Evolutionary conservation across 176 grass and related monocot species (phyloP).

Genomic region (Oryza meridionalis): DNA sequence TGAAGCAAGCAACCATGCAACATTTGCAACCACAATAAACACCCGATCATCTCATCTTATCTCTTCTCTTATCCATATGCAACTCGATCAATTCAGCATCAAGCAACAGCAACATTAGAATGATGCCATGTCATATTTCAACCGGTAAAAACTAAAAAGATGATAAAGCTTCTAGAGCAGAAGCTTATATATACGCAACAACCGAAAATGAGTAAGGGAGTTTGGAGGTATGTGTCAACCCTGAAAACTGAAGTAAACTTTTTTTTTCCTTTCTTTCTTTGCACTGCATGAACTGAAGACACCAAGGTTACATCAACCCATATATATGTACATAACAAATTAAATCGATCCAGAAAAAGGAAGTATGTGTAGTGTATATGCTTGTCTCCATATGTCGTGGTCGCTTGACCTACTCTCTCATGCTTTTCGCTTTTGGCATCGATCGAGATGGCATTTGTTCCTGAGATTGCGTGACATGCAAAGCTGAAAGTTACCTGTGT

Average conservation of each 20-base stretch:
- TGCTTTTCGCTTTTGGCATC: background rate
- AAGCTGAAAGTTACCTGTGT: slow-evolving; percentile 31
- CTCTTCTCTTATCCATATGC: background rate
- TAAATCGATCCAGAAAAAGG: background rate
- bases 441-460: background rate
- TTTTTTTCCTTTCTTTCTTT: background rate
- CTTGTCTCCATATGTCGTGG: slow-evolving; percentile 5
- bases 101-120: slow-evolving; percentile 8
- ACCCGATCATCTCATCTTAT: background rate
- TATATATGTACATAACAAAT: background rate
- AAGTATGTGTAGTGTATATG: background rate
- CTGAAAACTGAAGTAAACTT: background rate
- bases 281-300: background rate
- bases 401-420: slow-evolving; percentile 15
- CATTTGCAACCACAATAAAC: background rate
- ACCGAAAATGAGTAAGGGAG: background rate
- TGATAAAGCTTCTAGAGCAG: background rate
- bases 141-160: background rate
- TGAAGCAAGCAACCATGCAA: slow-evolving; percentile 6
- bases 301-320: background rate
- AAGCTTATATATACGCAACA: background rate
- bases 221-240: background rate
- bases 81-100: slow-evolving; percentile 21
- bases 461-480: slow-evolving; percentile 35
- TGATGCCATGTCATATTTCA: background rate